Percentiles rank a stretch among this genome's conserved stretches.
Evolutionary conservation across 768 basidiomycete species (phyloP).

Genomic region (Macrolepiota fuliginosa): DNA sequence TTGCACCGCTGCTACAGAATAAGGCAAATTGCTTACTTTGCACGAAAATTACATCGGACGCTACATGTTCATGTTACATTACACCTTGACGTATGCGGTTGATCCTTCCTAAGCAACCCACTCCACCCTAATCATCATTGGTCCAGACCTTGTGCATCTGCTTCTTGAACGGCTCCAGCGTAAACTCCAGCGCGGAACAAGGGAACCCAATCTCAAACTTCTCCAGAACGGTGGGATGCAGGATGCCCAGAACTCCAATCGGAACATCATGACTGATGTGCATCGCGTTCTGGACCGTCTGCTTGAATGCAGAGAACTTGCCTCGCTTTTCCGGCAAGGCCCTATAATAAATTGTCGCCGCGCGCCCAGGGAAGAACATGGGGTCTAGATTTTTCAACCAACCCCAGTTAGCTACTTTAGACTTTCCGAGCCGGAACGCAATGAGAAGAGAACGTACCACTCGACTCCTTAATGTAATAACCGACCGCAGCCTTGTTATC

Average conservation of each 20-base stretch:
- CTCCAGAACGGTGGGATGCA: slow-evolving; percentile 88
- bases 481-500: slow-evolving; percentile 63
- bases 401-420: background rate
- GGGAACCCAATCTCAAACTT: slow-evolving; percentile 95
- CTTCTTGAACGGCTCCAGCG: slow-evolving; percentile 92
- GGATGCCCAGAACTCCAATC: slow-evolving; percentile 89
- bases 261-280: slow-evolving; percentile 53
- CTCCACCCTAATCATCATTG: slow-evolving; percentile 39
- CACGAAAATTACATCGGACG: background rate
- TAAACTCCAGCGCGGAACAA: slow-evolving; percentile 93
- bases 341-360: slow-evolving; percentile 89
- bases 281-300: slow-evolving; percentile 44
- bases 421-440: background rate
- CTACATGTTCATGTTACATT: slow-evolving; percentile 16
- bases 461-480: slow-evolving; percentile 88
- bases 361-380: slow-evolving; percentile 93
- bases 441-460: slow-evolving; percentile 54
- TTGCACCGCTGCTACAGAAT: background rate
- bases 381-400: slow-evolving; percentile 53
- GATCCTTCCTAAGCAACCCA: background rate
- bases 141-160: slow-evolving; percentile 57
- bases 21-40: background rate
- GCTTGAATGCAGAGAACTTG: slow-evolving; percentile 33
- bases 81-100: background rate
- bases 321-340: slow-evolving; percentile 37